Conservation (phyloP, 768 basidiomycete species). For the Peribolospora baueri region DNA sequence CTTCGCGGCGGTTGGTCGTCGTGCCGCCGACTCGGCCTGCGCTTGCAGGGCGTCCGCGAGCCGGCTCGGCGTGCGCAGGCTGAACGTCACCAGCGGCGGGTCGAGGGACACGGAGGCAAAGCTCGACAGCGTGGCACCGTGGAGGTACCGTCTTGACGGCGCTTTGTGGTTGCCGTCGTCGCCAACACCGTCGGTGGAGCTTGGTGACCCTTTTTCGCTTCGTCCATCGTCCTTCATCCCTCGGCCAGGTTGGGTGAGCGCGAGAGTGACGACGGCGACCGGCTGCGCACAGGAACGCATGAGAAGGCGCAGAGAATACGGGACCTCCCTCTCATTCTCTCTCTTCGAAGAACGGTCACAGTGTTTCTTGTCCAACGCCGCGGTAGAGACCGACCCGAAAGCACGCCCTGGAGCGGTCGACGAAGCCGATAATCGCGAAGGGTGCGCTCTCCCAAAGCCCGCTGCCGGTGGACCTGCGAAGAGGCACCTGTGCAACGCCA, state of each 20-base stretch:
- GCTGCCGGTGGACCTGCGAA: no score
- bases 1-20: background rate
- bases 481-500: no score
- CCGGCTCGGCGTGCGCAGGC: slow-evolving; percentile 65
- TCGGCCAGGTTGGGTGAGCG: slow-evolving; percentile 22
- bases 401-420: no score
- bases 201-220: background rate
- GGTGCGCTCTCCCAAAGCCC: no score
- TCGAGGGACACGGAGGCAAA: slow-evolving; percentile 79
- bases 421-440: no score
- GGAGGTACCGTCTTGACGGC: slow-evolving; percentile 23
- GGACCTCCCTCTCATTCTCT: background rate
- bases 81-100: slow-evolving; percentile 73
- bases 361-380: no score
- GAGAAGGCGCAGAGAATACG: slow-evolving; percentile 14
- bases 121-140: slow-evolving; percentile 82
- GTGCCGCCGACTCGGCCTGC: slow-evolving; percentile 15
- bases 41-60: slow-evolving; percentile 33
- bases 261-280: slow-evolving; percentile 59
- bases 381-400: no score
- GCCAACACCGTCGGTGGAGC: background rate
- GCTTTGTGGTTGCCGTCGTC: background rate
- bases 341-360: no score
- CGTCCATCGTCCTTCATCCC: slow-evolving; percentile 5
- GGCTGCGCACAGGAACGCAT: slow-evolving; percentile 37